Base-by-base conservation (phyloP, 208 protist species). In the Herpetomonas samuelpessoai region DNA sequence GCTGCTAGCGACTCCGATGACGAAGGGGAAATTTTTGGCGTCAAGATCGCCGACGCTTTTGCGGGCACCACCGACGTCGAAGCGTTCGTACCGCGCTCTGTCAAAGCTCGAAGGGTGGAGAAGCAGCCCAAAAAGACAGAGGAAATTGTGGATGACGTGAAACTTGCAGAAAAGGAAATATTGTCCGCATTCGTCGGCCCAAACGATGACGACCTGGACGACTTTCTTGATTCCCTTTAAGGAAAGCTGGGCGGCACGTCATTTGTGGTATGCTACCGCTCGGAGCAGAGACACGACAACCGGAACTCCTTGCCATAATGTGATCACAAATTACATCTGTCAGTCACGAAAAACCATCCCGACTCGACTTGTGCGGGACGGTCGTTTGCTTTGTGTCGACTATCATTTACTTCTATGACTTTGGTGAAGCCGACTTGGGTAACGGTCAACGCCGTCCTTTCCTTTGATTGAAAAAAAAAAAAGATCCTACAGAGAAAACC, bases 171-270 rank as follows among this genome's bases (percentile, higher is more conserved):
- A 45, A 74, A 76, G 29, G 54, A 71, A 31, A 50, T 90, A 16
- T 71, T 90, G 26, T 60, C 46, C 0, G 57, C 55, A 6, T 46
- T 52, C 2, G 66, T 57, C 1, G 51, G 65, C 53, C 68, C 61
- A 52, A 49, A 67, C 0, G 66, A 65, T n/a, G 65, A 82, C 18
- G 65, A 79, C 46, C 0, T 84, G 4, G 79, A 90, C 24, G 68
- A 77, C 16, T 86, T 86, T 76, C 68, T 90, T 48, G 71, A 83
- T 44, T 77, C 69, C 6, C 51, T 90, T 18, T 60, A 68, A 46
- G 64, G 52, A 44, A 51, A 51, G 19, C 39, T 3, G 47, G 30
- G 9, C 38, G 57, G 16, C 22, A 49, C 24, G 47, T 21, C 28
- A 53, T 47, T 63, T 61, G 62, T 39, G 3, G n/a, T 71, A 24